Evolutionary conservation across 2,329 filamentous ascomycete species (phyloP).

Genomic region (Aureobasidium musti): DNA sequence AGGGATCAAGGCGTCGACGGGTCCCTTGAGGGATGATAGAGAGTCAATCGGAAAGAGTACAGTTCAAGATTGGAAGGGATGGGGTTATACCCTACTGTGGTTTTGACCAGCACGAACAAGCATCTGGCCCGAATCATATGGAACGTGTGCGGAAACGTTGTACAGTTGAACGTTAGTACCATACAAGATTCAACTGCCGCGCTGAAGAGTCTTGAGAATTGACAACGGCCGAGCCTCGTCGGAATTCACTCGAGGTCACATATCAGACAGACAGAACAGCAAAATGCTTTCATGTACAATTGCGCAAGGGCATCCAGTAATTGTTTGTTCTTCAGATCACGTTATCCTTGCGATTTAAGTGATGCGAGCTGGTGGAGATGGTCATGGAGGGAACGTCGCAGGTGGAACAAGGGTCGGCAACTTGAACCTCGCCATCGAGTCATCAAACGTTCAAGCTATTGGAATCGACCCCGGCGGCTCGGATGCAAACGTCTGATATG

Average conservation of each 20-base stretch:
- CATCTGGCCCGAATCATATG: constrained; percentile 13
- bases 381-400: not conserved
- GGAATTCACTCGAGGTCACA: not conserved
- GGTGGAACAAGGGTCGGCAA: not conserved
- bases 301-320: too few species aligned
- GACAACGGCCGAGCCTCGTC: constrained; percentile 8
- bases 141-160: constrained; percentile 1
- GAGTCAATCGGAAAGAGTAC: not conserved
- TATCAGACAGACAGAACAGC: too few species aligned
- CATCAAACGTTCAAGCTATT: constrained; percentile 20
- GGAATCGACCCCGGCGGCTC: constrained; percentile 9
- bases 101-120: not conserved
- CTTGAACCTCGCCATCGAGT: not conserved
- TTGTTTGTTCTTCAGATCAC: too few species aligned
- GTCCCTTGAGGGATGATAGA: not conserved
- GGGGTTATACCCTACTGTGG: not conserved
- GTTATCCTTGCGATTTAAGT: not conserved
- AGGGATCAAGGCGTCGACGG: not conserved
- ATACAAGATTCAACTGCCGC: constrained; percentile 7
- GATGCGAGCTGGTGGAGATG: not conserved
- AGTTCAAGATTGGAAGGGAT: not conserved
- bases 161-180: constrained; percentile 12
- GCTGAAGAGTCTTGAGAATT: not conserved
- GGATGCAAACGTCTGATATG: not conserved
- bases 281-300: not conserved